Percentiles rank a stretch among this genome's conserved stretches.
These are phyloP conservation scores for Xylaria nigripes DNA, from an alignment of 495 filamentous ascomycete species.

Conservation along the genomic window DNA sequence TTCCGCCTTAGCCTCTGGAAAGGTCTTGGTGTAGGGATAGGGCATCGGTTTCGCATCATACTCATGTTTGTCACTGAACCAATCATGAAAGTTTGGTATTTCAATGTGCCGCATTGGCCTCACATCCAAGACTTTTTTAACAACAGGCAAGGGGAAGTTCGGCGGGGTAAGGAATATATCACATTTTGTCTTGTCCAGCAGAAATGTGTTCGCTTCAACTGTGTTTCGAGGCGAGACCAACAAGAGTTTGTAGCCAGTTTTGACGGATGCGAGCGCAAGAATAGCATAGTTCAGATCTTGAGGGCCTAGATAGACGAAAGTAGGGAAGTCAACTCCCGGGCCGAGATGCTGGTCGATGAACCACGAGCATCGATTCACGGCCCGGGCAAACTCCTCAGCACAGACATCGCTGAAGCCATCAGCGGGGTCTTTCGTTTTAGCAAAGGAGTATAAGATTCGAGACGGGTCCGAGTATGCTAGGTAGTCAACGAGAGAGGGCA, in stretches of 20 bases:
- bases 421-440: conserved; percentile 1
- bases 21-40: conserved; percentile 32
- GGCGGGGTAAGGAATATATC: conserved; percentile 14
- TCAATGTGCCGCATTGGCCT: conserved; percentile 7
- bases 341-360: conserved; percentile 34
- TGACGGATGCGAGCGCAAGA: conserved; percentile 17
- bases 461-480: conserved; percentile 3
- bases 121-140: conserved; percentile 24
- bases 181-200: conserved; percentile 30
- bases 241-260: conserved; percentile 18
- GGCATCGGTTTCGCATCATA: neutral
- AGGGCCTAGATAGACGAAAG: conserved; percentile 20
- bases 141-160: conserved; percentile 20
- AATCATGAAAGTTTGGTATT: neutral
- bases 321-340: neutral
- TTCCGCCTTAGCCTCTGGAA: conserved; percentile 32
- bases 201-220: conserved; percentile 28
- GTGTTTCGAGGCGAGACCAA: conserved; percentile 32
- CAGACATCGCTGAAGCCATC: conserved; percentile 31
- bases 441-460: conserved; percentile 6
- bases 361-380: conserved; percentile 32
- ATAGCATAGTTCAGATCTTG: conserved; percentile 22
- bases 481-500: conserved; percentile 5
- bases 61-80: conserved; percentile 3
- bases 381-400: conserved; percentile 25